These are phyloP conservation scores for Colletotrichum viniferum DNA, from an alignment of 2,329 filamentous ascomycete genomes.

Conservation along the genomic window DNA sequence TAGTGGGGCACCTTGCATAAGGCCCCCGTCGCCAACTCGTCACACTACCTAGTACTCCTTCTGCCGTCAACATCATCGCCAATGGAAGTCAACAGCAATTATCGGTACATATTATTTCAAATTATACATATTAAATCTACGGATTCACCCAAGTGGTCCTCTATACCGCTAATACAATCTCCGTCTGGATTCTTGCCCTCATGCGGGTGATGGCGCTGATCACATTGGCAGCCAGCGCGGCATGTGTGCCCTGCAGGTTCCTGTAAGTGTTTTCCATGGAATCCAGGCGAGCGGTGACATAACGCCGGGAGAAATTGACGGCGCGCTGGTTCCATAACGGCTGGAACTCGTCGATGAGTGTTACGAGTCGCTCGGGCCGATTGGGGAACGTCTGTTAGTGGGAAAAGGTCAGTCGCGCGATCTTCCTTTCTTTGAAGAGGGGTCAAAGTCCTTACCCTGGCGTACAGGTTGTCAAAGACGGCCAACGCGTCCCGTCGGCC, in stretches of 20 bases:
- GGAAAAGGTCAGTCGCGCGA: not conserved
- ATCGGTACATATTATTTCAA: not conserved
- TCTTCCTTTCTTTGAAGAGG: not conserved
- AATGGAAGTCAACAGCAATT: not conserved
- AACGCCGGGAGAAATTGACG: not conserved
- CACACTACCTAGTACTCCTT: not conserved
- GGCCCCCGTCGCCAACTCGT: not conserved
- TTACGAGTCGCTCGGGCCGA: not conserved
- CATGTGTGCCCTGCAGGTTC: not conserved
- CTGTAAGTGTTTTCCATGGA: not conserved
- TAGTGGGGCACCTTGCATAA: not conserved
- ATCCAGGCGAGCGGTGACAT: not conserved
- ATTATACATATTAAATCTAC: not conserved
- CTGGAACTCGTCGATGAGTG: not conserved
- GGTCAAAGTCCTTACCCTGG: not conserved
- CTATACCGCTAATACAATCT: not conserved
- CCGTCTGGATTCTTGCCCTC: not conserved
- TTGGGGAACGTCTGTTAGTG: not conserved
- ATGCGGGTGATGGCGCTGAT: not conserved
- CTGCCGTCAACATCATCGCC: not conserved
- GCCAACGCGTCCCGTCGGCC: not conserved
- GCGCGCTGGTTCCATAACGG: not conserved
- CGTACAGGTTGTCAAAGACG: not conserved
- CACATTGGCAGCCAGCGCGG: not conserved
- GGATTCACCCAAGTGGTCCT: not conserved